Percentiles rank a stretch among this genome's conserved stretches.
Conservation (phyloP, 2,329 filamentous ascomycete species). For the Neoscytalidium dimidiatum region DNA sequence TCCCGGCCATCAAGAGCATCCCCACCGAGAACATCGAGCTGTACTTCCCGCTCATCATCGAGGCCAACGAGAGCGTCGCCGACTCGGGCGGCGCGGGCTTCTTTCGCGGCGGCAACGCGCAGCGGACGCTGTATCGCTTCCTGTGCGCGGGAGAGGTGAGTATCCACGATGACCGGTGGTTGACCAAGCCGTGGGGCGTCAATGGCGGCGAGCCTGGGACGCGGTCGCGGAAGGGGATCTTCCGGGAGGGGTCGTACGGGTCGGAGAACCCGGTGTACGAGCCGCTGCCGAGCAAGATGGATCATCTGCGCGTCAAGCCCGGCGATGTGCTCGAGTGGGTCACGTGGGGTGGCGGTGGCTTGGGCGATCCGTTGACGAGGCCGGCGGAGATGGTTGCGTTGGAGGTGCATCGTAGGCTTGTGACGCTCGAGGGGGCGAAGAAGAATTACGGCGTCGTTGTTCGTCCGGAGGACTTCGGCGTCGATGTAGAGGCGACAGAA, state of each 20-base stretch:
- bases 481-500: slow-evolving; percentile 40
- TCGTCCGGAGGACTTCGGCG: slow-evolving; percentile 35
- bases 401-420: slow-evolving; percentile 49
- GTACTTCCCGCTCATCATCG: slow-evolving; percentile 51
- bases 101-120: slow-evolving; percentile 52
- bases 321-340: slow-evolving; percentile 54
- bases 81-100: slow-evolving; percentile 53
- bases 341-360: slow-evolving; percentile 53
- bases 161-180: slow-evolving; percentile 53
- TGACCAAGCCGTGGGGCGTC: slow-evolving; percentile 53
- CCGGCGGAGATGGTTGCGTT: slow-evolving; percentile 47
- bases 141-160: slow-evolving; percentile 49
- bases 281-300: slow-evolving; percentile 48
- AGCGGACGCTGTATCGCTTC: slow-evolving; percentile 51
- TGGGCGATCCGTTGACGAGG: slow-evolving; percentile 50
- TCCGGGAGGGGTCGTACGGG: slow-evolving; percentile 41
- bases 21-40: slow-evolving; percentile 52
- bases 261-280: slow-evolving; percentile 30
- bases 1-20: slow-evolving; percentile 54
- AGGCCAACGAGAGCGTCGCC: slow-evolving; percentile 50
- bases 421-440: slow-evolving; percentile 45
- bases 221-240: slow-evolving; percentile 47
- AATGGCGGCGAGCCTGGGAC: slow-evolving; percentile 49
- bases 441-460: slow-evolving; percentile 51
- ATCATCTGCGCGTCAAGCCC: slow-evolving; percentile 48